A percentile compares a stretch with the other conserved stretches of the same genome.
Evolutionary conservation across 208 protist species (phyloP).

Genomic region (Trypanosoma cruzi): DNA sequence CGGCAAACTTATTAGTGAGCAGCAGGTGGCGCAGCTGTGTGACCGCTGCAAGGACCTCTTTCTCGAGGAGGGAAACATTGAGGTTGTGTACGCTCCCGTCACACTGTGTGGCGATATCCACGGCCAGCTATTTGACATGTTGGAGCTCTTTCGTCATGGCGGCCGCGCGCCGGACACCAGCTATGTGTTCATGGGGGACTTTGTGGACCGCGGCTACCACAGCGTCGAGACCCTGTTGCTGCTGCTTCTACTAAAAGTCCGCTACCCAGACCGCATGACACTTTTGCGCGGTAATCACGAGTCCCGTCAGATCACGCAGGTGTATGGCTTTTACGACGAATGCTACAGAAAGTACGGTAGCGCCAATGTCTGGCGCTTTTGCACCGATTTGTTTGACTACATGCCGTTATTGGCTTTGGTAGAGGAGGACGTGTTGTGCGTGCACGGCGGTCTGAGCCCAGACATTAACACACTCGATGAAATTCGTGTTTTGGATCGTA

Average conservation of each 20-base stretch:
- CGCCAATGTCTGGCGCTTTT: constrained; percentile 96
- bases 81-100: constrained; percentile 87
- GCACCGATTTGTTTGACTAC: constrained; percentile 98
- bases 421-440: constrained; percentile 97
- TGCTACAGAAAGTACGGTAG: constrained; percentile 98
- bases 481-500: constrained; percentile 95
- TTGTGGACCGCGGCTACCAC: constrained; percentile 96
- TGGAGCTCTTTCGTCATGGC: constrained; percentile 98
- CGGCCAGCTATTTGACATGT: constrained; percentile 98
- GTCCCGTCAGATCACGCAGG: constrained; percentile 97
- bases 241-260: constrained; percentile 95
- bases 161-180: constrained; percentile 97
- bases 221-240: constrained; percentile 94
- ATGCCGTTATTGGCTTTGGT: constrained; percentile 98
- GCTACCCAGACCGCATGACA: constrained; percentile 96
- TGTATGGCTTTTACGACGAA: constrained; percentile 99
- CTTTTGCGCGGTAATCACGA: constrained; percentile 99
- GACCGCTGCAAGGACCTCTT: constrained; percentile 90
- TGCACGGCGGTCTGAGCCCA: constrained; percentile 96
- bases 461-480: constrained; percentile 94
- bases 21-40: constrained; percentile 90
- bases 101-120: constrained; percentile 97
- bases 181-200: constrained; percentile 98
- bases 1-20: constrained; percentile 93
- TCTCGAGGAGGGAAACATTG: constrained; percentile 95